Evolutionary conservation across 2,329 filamentous ascomycete genomes (phyloP).

Genomic region (Dothideomycetes sp.): DNA sequence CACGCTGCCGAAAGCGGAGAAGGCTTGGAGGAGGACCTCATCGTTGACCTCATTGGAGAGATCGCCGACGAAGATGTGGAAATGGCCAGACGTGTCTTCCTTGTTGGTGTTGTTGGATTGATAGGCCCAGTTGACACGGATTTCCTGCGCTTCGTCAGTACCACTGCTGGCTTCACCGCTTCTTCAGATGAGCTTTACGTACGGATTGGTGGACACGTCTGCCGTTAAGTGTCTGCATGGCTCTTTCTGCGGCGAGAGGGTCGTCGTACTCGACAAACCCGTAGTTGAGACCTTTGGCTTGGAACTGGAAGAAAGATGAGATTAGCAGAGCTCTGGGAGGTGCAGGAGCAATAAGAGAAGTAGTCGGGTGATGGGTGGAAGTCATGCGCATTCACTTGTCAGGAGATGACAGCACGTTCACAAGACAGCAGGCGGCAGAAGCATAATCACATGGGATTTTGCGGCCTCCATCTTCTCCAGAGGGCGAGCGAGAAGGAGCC

Average conservation of each 20-base stretch:
- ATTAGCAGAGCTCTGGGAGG: background rate
- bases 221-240: slow-evolving; percentile 94
- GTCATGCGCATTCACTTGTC: too few species aligned
- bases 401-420: too few species aligned
- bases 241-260: slow-evolving; percentile 87
- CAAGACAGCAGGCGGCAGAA: too few species aligned
- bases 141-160: slow-evolving; percentile 55
- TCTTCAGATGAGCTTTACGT: slow-evolving; percentile 27
- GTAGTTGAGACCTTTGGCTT: slow-evolving; percentile 97
- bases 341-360: background rate
- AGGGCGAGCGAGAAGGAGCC: too few species aligned
- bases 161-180: too few species aligned
- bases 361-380: too few species aligned
- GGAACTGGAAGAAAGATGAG: slow-evolving; percentile 24
- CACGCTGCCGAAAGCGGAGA: slow-evolving; percentile 88
- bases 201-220: slow-evolving; percentile 91
- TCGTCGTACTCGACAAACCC: slow-evolving; percentile 99
- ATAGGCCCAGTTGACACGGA: slow-evolving; percentile 98
- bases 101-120: slow-evolving; percentile 91
- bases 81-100: slow-evolving; percentile 96
- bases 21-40: slow-evolving; percentile 84
- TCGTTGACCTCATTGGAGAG: slow-evolving; percentile 98
- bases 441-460: background rate
- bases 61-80: slow-evolving; percentile 98
- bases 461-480: background rate